Evolutionary conservation across 1,139 yeast species (phyloP), one percentile per base, ranked within the genome.

Genomic region (Taphrina pruni): DNA sequence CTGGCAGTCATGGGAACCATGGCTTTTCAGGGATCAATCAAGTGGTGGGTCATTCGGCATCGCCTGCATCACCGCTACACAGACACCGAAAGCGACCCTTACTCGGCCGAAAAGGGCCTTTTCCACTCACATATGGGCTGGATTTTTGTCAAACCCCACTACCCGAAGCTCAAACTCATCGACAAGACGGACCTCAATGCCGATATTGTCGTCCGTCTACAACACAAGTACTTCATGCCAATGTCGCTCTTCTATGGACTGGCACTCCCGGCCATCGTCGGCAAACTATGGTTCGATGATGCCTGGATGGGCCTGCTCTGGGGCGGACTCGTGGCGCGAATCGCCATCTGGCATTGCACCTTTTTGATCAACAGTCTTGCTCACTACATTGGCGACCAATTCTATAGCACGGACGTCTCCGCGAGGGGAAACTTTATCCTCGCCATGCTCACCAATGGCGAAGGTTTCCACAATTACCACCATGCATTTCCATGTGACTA

Each of bases 1-100:
- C 88, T 84, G 76, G 96, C 97, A 57, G 81, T 91, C 62, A 88
- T 89, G 74, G 99, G 99, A 71, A 95, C 97, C 55, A 96, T 97
- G 69, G 90, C 97, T 70, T 92, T 91, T 71, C 96, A 94, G 81
- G 99, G 99, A 74, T 92, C 97, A 61, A 88, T 93, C 79, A 93
- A 94, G 81, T 95, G 99, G 99, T 94, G 99, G 99, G 88, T 95
- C 69, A 97, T 93, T 79, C 89, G 95, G 69, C 99, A 94, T 82
- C 88, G 99, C 83, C 86, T 94, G 73, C 99, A 94, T 82, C 99
- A 94, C 83, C 86, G 99, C 81, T 94, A 89, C 83, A 94, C 98
- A n/a, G 99, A 94, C 81, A 94, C 99, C 61, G 84, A 87, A 72
- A 89, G 97, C 84, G 99, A 94, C 79, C 99, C 99, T 67, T 95